Evolutionary conservation across 2,329 filamentous ascomycete species (phyloP).

Genomic region (Colletotrichum theobromicola): DNA sequence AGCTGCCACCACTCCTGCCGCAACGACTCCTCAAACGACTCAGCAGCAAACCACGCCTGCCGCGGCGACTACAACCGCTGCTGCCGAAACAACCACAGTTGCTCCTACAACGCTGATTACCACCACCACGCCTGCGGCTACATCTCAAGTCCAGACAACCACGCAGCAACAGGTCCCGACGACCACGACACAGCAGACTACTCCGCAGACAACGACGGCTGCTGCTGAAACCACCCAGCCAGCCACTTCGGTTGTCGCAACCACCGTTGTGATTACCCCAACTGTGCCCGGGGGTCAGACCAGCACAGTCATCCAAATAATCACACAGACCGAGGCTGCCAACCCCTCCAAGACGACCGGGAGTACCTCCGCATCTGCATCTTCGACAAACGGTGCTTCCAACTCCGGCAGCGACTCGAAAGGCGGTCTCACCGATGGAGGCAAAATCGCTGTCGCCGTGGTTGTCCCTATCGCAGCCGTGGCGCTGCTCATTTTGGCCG

Average conservation of each 20-base stretch:
- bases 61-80: background rate
- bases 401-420: slow-evolving; percentile 30
- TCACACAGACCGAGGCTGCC: slow-evolving; percentile 24
- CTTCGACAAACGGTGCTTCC: slow-evolving; percentile 31
- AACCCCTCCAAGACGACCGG: background rate
- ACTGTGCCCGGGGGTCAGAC: slow-evolving; percentile 20
- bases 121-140: slow-evolving; percentile 21
- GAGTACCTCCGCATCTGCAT: slow-evolving; percentile 31
- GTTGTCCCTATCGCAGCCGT: slow-evolving; percentile 92
- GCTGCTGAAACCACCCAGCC: background rate
- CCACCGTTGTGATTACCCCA: slow-evolving; percentile 12
- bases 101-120: slow-evolving; percentile 17
- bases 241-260: background rate
- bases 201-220: background rate
- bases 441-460: slow-evolving; percentile 89
- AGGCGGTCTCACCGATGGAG: slow-evolving; percentile 62
- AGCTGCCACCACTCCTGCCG: slow-evolving; percentile 11
- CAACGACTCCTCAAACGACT: background rate
- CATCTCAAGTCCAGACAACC: background rate
- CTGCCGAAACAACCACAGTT: slow-evolving; percentile 8
- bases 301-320: slow-evolving; percentile 26
- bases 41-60: background rate
- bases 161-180: slow-evolving; percentile 15
- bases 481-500: slow-evolving; percentile 76
- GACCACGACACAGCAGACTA: background rate